phyloP scores from a whole-genome alignment of 495 filamentous ascomycete genomes.

The Hypoxylon crocopeplum region DNA sequence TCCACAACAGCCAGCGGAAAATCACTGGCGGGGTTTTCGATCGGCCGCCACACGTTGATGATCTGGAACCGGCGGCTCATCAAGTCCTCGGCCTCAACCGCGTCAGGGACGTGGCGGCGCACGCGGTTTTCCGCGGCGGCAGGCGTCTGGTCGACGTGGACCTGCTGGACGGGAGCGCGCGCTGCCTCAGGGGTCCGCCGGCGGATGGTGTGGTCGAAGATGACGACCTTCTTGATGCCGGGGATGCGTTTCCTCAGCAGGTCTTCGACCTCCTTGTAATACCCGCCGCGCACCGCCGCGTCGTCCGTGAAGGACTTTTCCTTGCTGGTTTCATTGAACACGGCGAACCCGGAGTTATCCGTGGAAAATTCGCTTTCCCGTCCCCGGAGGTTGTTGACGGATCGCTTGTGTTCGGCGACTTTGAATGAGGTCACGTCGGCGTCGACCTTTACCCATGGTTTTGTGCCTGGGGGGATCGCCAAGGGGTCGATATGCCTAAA shows the following conservation, averaged over 20 bases:
- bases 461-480: conserved; percentile 29
- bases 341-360: conserved; percentile 52
- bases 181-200: conserved; percentile 56
- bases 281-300: conserved; percentile 63
- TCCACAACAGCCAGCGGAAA: conserved; percentile 76
- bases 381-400: conserved; percentile 44
- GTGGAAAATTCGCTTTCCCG: conserved; percentile 41
- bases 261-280: conserved; percentile 82
- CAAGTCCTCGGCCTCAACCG: conserved; percentile 62
- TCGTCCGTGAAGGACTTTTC: conserved; percentile 68
- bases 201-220: conserved; percentile 92
- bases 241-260: conserved; percentile 67
- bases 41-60: conserved; percentile 86
- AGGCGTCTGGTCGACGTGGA: conserved; percentile 85
- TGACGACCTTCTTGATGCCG: conserved; percentile 66
- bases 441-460: conserved; percentile 54
- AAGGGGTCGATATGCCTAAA: conserved; percentile 41
- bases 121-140: conserved; percentile 69
- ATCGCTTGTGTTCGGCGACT: conserved; percentile 27
- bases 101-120: conserved; percentile 63
- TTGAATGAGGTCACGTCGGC: conserved; percentile 40
- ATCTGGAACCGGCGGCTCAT: conserved; percentile 71
- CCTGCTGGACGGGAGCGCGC: conserved; percentile 71
- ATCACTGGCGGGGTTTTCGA: conserved; percentile 68
- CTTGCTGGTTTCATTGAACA: conserved; percentile 43